Evolutionary conservation across 2,329 filamentous ascomycete species (phyloP).

Genomic region (Esteya vermicola): DNA sequence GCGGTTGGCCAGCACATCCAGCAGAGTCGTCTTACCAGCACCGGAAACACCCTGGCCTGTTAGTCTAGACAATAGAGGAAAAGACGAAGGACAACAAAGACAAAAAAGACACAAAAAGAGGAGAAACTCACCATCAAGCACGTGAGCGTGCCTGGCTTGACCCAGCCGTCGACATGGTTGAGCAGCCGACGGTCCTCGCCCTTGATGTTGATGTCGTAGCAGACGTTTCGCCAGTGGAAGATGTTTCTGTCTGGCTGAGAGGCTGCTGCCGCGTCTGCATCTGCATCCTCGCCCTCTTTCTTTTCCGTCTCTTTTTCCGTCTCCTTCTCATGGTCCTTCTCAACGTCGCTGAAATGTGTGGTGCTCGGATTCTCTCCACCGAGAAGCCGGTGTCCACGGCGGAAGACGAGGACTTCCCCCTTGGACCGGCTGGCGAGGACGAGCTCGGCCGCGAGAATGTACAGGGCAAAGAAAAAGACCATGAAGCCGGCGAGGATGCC

Average conservation of each 20-base stretch:
- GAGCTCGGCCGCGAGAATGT: constrained; percentile 49
- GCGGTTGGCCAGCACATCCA: constrained; percentile 75
- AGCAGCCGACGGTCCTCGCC: constrained; percentile 59
- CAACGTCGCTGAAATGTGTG: constrained; percentile 18
- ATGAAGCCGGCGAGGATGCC: constrained; percentile 54
- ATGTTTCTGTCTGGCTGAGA: too few species aligned
- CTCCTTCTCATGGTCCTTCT: constrained; percentile 31
- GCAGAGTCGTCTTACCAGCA: constrained; percentile 84
- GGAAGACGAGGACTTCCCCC: constrained; percentile 63
- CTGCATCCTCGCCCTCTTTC: too few species aligned
- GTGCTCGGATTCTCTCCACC: constrained; percentile 26
- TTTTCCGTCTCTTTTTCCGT: constrained; percentile 40
- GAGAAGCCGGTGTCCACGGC: constrained; percentile 46
- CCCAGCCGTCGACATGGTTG: constrained; percentile 81
- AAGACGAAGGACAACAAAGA: too few species aligned
- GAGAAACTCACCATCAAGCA: constrained; percentile 59
- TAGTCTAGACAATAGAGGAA: background rate
- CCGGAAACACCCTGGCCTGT: constrained; percentile 56
- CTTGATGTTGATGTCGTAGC: constrained; percentile 69
- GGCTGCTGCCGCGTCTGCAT: too few species aligned
- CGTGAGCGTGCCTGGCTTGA: constrained; percentile 81
- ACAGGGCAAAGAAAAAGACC: constrained; percentile 41
- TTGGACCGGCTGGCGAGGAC: constrained; percentile 54
- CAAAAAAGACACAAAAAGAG: too few species aligned
- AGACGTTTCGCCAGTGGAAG: constrained; percentile 78